These are phyloP conservation scores for Talaromyces ruber DNA, from an alignment of 495 filamentous ascomycete genomes.

Conservation along the genomic window DNA sequence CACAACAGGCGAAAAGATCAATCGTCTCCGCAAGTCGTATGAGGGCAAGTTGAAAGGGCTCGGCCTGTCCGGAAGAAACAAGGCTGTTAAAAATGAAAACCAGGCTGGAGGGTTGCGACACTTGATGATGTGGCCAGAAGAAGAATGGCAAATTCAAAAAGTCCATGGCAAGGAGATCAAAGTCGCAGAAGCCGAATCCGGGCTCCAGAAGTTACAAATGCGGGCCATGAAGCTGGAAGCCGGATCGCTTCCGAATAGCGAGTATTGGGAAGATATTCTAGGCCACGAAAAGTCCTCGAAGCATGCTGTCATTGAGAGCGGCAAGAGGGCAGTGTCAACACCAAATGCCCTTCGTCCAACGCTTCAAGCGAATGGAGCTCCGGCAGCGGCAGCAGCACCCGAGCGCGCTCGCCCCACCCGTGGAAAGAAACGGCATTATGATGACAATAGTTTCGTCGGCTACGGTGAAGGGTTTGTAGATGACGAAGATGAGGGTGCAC, in stretches of 20 bases:
- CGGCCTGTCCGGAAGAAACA: slow-evolving; percentile 55
- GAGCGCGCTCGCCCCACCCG: slow-evolving; percentile 46
- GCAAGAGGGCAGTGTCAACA: slow-evolving; percentile 28
- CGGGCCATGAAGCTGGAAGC: slow-evolving; percentile 49
- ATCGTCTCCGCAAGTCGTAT: slow-evolving; percentile 66
- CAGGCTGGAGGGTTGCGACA: slow-evolving; percentile 32
- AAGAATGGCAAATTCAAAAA: slow-evolving; percentile 58
- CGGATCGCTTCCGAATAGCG: slow-evolving; percentile 45
- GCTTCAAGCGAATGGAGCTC: slow-evolving; percentile 19
- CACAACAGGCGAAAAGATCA: slow-evolving; percentile 60
- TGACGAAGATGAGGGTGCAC: slow-evolving; percentile 46
- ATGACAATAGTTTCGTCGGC: slow-evolving; percentile 58
- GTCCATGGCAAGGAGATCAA: slow-evolving; percentile 52
- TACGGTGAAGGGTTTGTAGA: slow-evolving; percentile 59
- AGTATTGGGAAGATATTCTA: slow-evolving; percentile 49
- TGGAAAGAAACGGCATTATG: slow-evolving; percentile 59
- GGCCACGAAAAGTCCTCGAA: slow-evolving; percentile 49
- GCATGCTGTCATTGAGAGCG: slow-evolving; percentile 19
- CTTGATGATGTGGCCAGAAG: slow-evolving; percentile 49
- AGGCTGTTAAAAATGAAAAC: slow-evolving; percentile 42
- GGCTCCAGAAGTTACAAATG: slow-evolving; percentile 37
- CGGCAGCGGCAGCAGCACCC: slow-evolving; percentile 22
- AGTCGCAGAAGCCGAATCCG: slow-evolving; percentile 33
- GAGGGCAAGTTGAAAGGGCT: slow-evolving; percentile 59
- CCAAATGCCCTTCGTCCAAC: slow-evolving; percentile 22